Base-by-base conservation (phyloP, 2,329 filamentous ascomycete species). In the Monosporascus sp. region DNA sequence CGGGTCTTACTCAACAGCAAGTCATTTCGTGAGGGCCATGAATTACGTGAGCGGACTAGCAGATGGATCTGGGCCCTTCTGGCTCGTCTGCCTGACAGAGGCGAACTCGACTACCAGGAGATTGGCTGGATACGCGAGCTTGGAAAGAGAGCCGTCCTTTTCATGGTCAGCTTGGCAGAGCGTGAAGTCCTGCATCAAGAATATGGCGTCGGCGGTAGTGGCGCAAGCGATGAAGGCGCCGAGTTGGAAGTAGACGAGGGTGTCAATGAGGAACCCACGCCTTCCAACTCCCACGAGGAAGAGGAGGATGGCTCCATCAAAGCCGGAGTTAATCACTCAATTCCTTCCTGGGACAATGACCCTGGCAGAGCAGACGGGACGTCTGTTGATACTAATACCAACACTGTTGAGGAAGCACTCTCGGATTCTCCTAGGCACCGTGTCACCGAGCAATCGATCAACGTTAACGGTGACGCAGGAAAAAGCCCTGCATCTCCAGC, bases 41-140 rank as follows among this genome's bases (percentile, higher is more conserved):
- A 79, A 31, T 74, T 90, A 31, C 76, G 82, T 25, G 79, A 82
- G 61, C 80, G 85, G 48, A 84, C 89, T 5, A 91, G 90, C 55
- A 79, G 84, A 17, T 97, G 93, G 93, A 75, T 89, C 4, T 97
- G 91, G 92, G 85, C 87, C 0, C 70, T 96, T 53, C 75, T 97
- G 45, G 90, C 88, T 3, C 81, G 85, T 53, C 78, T 93, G 54
- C 86, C 88, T 1, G 88, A 89, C 37, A 74, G 83, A 9, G 90
- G 90, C 1, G 85, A 89, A 67, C 74, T 97, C 67, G 82, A 83
- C 56, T 87, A 89, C 57, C 81, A 84, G 44, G 88, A 94, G 64
- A 82, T 96, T 35, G 86, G 85, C 5, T 83, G 85, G 63, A 75
- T 97, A 27, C 79, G 93, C 49, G 89, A 94, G 54, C 69, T 97